Evolutionary conservation across 257 asterid genomes (phyloP).

Genomic region (Scutellaria baicalensis): DNA sequence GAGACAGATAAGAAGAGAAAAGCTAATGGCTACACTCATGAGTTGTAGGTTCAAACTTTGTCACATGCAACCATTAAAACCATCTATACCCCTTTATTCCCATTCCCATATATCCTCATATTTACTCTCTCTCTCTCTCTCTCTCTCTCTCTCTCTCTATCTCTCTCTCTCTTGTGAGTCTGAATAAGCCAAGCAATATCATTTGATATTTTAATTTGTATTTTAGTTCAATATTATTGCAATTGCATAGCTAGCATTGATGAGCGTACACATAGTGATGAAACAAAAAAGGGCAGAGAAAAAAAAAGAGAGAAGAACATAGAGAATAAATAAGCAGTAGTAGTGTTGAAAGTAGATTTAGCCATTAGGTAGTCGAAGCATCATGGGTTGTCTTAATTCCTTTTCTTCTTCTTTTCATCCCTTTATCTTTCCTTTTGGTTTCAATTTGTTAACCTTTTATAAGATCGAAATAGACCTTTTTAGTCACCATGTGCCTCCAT

Average conservation of each 20-base stretch:
- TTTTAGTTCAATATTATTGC: too few species aligned
- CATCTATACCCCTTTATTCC: constrained; percentile 8
- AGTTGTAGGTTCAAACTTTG: constrained; percentile 12
- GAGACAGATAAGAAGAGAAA: not conserved
- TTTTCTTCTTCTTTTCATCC: constrained; percentile 13
- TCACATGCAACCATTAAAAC: constrained; percentile 26
- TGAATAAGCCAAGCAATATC: not conserved
- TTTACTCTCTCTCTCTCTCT: constrained; percentile 12
- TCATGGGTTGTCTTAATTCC: constrained; percentile 32
- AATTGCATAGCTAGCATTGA: too few species aligned
- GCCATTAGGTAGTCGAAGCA: constrained; percentile 16
- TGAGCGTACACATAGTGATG: too few species aligned
- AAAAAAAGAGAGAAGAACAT: not conserved
- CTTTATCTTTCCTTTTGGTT: constrained; percentile 20
- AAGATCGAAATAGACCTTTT: constrained; percentile 23
- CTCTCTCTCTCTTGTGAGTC: not conserved
- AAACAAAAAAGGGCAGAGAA: not conserved
- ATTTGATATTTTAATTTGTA: too few species aligned
- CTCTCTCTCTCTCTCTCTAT: too few species aligned
- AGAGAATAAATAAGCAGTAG: not conserved
- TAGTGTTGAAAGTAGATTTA: constrained; percentile 9
- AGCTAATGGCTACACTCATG: not conserved
- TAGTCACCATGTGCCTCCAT: constrained; percentile 25
- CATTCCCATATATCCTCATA: too few species aligned
- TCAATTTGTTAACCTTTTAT: constrained; percentile 20